Conservation (phyloP, 305 asterid species). For the Fraxinus floribunda region DNA sequence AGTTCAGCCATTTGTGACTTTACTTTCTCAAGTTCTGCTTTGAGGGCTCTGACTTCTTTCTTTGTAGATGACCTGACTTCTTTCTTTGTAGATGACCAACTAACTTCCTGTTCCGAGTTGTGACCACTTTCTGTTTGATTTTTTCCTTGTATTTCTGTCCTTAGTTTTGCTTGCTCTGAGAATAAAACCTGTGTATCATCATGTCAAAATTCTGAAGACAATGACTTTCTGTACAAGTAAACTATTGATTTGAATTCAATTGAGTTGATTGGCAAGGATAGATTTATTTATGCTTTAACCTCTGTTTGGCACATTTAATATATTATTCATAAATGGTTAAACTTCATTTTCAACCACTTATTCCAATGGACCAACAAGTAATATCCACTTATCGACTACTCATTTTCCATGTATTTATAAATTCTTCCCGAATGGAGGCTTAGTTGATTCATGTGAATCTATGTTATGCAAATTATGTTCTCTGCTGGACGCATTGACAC, state of each 20-base stretch:
- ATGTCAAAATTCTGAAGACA: conserved; percentile 12
- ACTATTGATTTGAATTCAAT: no score
- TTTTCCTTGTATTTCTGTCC: conserved; percentile 55
- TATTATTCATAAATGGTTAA: no score
- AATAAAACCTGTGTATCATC: conserved; percentile 59
- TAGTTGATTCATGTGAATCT: neutral
- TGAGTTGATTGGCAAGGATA: neutral
- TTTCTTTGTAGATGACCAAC: conserved; percentile 47
- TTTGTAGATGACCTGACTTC: no score
- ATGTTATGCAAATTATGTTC: neutral
- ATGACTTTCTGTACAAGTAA: neutral
- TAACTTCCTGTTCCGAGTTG: conserved; percentile 46
- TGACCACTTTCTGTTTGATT: conserved; percentile 40
- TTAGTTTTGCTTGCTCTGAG: conserved; percentile 71
- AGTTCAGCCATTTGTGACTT: conserved; percentile 56
- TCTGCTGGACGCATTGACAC: neutral
- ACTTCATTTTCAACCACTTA: no score
- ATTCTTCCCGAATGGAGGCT: neutral
- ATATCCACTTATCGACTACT: no score
- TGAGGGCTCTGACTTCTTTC: conserved; percentile 63
- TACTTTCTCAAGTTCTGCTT: conserved; percentile 60
- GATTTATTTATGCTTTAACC: neutral
- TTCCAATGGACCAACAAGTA: no score
- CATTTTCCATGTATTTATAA: no score
- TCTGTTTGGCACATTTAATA: no score